phyloP scores from a whole-genome alignment of 805 yeast genomes.

The Yamadazyma sp. region DNA sequence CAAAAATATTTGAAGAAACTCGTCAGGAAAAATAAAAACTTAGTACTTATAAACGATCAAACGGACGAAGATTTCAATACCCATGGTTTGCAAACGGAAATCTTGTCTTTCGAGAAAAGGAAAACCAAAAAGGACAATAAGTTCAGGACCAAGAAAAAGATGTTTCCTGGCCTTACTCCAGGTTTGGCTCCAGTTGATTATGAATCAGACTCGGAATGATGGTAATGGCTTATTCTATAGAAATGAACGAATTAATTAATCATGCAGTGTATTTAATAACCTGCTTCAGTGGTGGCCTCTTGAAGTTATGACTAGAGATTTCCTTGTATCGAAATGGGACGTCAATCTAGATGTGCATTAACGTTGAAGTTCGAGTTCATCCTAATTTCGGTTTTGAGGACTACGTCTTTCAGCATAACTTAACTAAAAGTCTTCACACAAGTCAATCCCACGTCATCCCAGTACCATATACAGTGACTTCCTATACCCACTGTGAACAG shows the following conservation, averaged over 20 bases:
- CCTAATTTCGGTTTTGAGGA: too few species aligned
- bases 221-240: background rate
- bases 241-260: background rate
- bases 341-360: too few species aligned
- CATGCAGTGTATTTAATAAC: too few species aligned
- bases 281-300: too few species aligned
- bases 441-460: too few species aligned
- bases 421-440: too few species aligned
- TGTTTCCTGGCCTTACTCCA: conserved; percentile 70
- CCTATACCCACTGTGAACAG: too few species aligned
- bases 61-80: conserved; percentile 21
- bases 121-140: conserved; percentile 22
- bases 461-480: too few species aligned
- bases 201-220: conserved; percentile 30
- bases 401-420: too few species aligned
- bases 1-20: conserved; percentile 39
- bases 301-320: too few species aligned
- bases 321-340: too few species aligned
- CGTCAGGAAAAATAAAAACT: conserved; percentile 35
- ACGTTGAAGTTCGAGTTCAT: too few species aligned
- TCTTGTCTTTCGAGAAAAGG: conserved; percentile 29
- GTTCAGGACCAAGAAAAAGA: conserved; percentile 35
- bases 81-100: conserved; percentile 26
- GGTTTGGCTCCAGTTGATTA: conserved; percentile 83
- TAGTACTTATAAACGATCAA: conserved; percentile 19